phyloP scores from a whole-genome alignment of 805 yeast genomes.

The Grigorovia humatica region DNA sequence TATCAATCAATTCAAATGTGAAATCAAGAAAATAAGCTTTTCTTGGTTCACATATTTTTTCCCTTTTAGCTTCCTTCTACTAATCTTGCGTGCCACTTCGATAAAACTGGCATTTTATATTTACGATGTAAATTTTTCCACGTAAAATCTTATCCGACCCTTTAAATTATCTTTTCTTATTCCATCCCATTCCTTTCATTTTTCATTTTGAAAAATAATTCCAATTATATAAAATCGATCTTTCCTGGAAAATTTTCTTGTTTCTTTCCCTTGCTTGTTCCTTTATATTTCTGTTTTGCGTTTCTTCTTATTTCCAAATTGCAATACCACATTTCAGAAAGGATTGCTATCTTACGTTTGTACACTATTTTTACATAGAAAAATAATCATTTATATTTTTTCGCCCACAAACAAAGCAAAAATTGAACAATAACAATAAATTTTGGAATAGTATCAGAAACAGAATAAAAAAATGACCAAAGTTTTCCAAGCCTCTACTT shows the following conservation, averaged over 20 bases:
- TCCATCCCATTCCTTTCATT: neutral
- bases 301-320: neutral
- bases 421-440: neutral
- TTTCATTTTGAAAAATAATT: neutral
- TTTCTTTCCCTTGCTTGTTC: neutral
- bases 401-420: too few relatives aligned
- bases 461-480: neutral
- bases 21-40: neutral
- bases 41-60: neutral
- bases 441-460: too few relatives aligned
- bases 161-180: neutral
- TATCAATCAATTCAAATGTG: neutral
- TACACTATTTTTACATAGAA: too few relatives aligned
- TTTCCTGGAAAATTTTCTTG: neutral
- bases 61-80: neutral
- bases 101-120: neutral
- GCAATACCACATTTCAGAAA: too few relatives aligned
- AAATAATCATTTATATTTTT: neutral
- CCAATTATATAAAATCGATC: neutral
- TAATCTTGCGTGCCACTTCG: neutral
- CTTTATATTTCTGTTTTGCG: neutral
- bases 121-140: too few relatives aligned
- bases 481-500: constrained; percentile 5
- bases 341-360: too few relatives aligned
- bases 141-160: neutral